Base-by-base conservation (phyloP, 2,329 filamentous ascomycete species). In the Fusarium agapanthi region DNA sequence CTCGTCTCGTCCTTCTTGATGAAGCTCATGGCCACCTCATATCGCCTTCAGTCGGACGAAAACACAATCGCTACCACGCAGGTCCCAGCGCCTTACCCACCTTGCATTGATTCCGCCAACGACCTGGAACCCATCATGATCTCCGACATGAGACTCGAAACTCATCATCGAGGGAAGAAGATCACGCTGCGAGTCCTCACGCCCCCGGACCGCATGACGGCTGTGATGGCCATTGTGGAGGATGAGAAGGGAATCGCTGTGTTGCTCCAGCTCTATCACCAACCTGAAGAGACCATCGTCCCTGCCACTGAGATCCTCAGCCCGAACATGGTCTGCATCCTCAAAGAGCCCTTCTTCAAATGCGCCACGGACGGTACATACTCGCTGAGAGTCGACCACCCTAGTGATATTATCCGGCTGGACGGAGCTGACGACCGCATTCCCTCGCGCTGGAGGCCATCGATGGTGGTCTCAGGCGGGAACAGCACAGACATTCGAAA, bases 281-380 rank as follows among this genome's bases (percentile, higher is more conserved):
- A 64, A 11, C 44, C 32, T 4, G 7, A 30, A 5, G 61, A 62
- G 32, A 44, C 26, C 11, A 6, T 51, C 11, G 13, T 53, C 6
- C 32, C 38, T 4, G 35, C 37, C 18, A n/a, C 11, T 12, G 9
- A 22, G 30, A 53, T 51, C 10, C 11, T 64, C 8, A 22, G 12
- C 13, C 24, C 16, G 3, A 50, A 62, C 22, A 37, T 15, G 15
- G 38, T 53, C 3, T 64, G 26, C 6, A 53, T 62, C 10, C 14
- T 64, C 12, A 64, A 64, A 16, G 45, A 64, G 5, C 61, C 57
- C 8, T 53, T 62, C 38, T 62, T 62, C 18, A 35, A 34, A 51
- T 59, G 26, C 4, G 22, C 18, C 37, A 26, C 30, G 8, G 26
- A 20, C 26, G 3, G 38, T 62, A 45, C 32, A 34, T 64, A 64